Evolutionary conservation across 164 flowering plant genomes (phyloP).

Genomic region (Dillenia suffruticosa): DNA sequence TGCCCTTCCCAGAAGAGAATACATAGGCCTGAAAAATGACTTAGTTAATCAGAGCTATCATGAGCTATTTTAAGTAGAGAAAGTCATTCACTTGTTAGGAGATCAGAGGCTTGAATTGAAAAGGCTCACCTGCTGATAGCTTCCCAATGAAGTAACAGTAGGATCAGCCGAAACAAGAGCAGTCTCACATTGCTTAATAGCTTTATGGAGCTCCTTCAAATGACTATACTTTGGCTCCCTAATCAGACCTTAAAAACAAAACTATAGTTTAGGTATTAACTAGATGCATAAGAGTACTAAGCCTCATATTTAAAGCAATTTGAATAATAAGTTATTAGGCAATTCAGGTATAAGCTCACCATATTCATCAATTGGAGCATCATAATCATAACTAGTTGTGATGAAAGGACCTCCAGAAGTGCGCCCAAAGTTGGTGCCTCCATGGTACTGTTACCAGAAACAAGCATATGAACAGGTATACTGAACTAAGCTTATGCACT

Average conservation of each 20-base stretch:
- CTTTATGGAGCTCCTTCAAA: slow-evolving; percentile 80
- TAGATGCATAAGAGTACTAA: too few relatives aligned
- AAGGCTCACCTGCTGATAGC: slow-evolving; percentile 49
- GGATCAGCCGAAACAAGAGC: slow-evolving; percentile 88
- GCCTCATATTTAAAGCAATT: too few relatives aligned
- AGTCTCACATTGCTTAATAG: slow-evolving; percentile 76
- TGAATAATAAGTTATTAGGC: too few relatives aligned
- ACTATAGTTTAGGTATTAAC: background rate
- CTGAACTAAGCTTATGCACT: background rate
- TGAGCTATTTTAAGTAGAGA: background rate
- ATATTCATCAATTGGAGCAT: slow-evolving; percentile 98
- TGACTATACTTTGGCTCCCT: slow-evolving; percentile 94
- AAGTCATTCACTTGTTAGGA: background rate
- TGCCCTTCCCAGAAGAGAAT: slow-evolving; percentile 52
- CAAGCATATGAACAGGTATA: background rate
- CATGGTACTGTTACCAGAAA: slow-evolving; percentile 67
- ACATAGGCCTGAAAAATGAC: slow-evolving; percentile 68
- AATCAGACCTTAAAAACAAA: slow-evolving; percentile 51
- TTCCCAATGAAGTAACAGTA: slow-evolving; percentile 58
- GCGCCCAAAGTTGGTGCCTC: slow-evolving; percentile 98
- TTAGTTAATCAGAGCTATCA: background rate
- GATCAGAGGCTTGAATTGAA: background rate
- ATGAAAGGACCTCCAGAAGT: slow-evolving; percentile 96
- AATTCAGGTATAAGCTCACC: slow-evolving; percentile 32
- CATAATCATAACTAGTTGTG: slow-evolving; percentile 95